phyloP scores from a whole-genome alignment of 768 basidiomycete genomes.

The Suillus weaverae region DNA sequence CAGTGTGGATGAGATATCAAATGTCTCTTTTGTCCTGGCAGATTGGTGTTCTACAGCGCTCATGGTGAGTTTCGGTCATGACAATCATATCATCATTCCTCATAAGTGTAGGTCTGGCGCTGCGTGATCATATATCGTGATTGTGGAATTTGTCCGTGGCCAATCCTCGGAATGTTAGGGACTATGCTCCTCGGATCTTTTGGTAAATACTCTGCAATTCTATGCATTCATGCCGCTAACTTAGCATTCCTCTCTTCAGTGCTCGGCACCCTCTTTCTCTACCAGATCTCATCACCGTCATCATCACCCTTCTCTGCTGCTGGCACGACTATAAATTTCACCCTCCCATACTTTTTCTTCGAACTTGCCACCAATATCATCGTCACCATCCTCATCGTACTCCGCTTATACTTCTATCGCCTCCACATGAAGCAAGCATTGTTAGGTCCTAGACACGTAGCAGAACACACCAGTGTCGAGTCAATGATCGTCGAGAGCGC shows the following conservation, averaged over 20 bases:
- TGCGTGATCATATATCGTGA: conserved; percentile 29
- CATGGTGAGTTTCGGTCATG: conserved; percentile 16
- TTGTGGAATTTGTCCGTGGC: conserved; percentile 13
- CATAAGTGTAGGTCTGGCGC: conserved; percentile 26
- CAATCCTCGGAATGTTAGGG: conserved; percentile 20
- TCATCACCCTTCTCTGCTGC: conserved; percentile 26
- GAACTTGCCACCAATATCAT: conserved; percentile 28
- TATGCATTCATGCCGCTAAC: not conserved
- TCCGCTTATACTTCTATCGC: conserved; percentile 29
- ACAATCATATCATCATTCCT: not conserved
- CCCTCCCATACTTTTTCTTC: conserved; percentile 26
- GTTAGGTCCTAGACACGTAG: conserved; percentile 22
- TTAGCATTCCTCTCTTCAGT: conserved; percentile 9
- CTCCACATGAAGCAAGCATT: conserved; percentile 16
- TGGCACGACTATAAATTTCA: conserved; percentile 22
- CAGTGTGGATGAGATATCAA: conserved; percentile 22
- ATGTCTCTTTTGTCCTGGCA: conserved; percentile 27
- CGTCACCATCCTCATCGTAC: conserved; percentile 25
- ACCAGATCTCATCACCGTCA: conserved; percentile 26
- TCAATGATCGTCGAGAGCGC: conserved; percentile 31
- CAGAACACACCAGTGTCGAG: conserved; percentile 26
- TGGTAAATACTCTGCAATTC: conserved; percentile 13
- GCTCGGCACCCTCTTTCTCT: conserved; percentile 25
- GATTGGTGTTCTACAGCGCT: conserved; percentile 30
- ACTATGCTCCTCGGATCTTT: conserved; percentile 27